A percentile compares a stretch with the other conserved stretches of the same genome.
Evolutionary conservation across 192 early-diverging fungal species (phyloP).

Genomic region (Polychytrium aggregatum): DNA sequence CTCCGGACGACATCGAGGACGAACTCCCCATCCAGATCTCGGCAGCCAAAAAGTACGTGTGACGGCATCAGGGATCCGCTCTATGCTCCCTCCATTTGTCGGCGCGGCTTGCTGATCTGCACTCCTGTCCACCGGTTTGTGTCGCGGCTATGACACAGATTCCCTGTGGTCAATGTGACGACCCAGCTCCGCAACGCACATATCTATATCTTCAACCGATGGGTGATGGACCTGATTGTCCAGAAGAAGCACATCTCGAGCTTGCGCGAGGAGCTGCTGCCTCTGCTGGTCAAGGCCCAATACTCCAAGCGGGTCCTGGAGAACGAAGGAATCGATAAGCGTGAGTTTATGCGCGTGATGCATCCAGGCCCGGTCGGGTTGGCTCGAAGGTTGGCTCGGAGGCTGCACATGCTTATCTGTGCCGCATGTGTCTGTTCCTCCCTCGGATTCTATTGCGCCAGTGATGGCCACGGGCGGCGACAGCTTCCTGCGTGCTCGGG

Average conservation of each 20-base stretch:
- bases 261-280: constrained; percentile 75
- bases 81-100: too few relatives aligned
- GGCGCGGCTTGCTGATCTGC: too few relatives aligned
- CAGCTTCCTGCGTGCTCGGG: too few relatives aligned
- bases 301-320: constrained; percentile 58
- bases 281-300: constrained; percentile 76
- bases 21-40: too few relatives aligned
- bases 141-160: constrained; percentile 25
- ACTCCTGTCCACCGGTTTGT: constrained; percentile 4
- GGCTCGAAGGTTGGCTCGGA: background rate
- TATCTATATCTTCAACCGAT: constrained; percentile 83
- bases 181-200: constrained; percentile 83
- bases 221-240: constrained; percentile 79
- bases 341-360: constrained; percentile 26
- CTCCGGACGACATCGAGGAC: constrained; percentile 36
- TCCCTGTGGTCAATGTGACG: constrained; percentile 66
- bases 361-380: constrained; percentile 4
- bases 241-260: constrained; percentile 52
- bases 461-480: too few relatives aligned
- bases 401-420: too few relatives aligned
- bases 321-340: constrained; percentile 49
- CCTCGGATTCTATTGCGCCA: too few relatives aligned
- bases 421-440: too few relatives aligned
- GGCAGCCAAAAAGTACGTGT: too few relatives aligned
- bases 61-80: too few relatives aligned